Percentiles rank a stretch among this genome's conserved stretches.
phyloP scores from a whole-genome alignment of 2,329 filamentous ascomycete species.

The Albifimbria verrucaria region DNA sequence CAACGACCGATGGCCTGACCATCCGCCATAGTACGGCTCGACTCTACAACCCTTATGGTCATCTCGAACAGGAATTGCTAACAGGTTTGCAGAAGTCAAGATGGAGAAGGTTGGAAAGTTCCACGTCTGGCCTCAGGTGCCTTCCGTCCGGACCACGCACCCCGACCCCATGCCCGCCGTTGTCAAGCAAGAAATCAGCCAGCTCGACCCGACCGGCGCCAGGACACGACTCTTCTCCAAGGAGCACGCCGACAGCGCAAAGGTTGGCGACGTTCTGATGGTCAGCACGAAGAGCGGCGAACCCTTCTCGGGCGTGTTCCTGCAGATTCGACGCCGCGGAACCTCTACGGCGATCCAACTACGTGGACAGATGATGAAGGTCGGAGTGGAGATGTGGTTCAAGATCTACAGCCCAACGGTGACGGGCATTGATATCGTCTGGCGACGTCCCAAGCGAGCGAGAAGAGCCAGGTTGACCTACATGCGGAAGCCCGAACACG shows the following conservation, averaged over 20 bases:
- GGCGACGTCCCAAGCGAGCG: constrained; percentile 78
- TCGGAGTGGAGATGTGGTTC: constrained; percentile 95
- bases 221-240: constrained; percentile 78
- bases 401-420: constrained; percentile 93
- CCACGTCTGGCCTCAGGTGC: constrained; percentile 53
- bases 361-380: constrained; percentile 78
- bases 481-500: constrained; percentile 84
- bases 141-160: constrained; percentile 51
- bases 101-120: constrained; percentile 36
- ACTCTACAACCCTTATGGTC: background rate
- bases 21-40: constrained; percentile 30
- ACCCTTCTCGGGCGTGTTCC: constrained; percentile 83
- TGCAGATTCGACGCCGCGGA: constrained; percentile 83
- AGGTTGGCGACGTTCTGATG: constrained; percentile 86
- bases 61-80: constrained; percentile 7
- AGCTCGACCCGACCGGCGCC: constrained; percentile 81
- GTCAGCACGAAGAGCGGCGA: constrained; percentile 78
- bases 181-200: constrained; percentile 63
- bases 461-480: constrained; percentile 86
- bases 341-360: constrained; percentile 86
- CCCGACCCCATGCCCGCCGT: constrained; percentile 68
- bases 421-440: constrained; percentile 88
- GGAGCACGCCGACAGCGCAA: constrained; percentile 72
- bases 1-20: constrained; percentile 23
- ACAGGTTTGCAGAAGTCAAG: constrained; percentile 26